These are phyloP conservation scores for Fusarium napiforme DNA, from an alignment of 2,329 filamentous ascomycete species.

Conservation along the genomic window DNA sequence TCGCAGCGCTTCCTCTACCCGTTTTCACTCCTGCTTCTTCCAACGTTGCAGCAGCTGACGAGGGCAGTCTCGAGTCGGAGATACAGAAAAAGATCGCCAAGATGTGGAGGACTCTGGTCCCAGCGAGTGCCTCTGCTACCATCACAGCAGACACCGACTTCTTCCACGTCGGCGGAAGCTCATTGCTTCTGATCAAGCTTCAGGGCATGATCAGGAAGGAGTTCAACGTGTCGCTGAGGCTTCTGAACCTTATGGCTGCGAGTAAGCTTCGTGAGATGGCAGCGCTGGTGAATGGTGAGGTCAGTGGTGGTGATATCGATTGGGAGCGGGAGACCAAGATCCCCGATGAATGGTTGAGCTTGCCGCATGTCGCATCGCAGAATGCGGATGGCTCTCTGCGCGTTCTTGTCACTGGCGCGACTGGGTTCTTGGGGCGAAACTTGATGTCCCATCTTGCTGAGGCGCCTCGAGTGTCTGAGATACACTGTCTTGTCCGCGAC, in stretches of 20 bases:
- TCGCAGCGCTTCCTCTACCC: not conserved
- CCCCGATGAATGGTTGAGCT: not conserved
- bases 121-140: not conserved
- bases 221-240: slow-evolving; percentile 46
- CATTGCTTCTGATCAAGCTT: not conserved
- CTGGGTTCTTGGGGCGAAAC: slow-evolving; percentile 29
- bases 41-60: accelerated
- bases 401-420: slow-evolving; percentile 33
- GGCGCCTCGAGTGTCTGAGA: slow-evolving; percentile 45
- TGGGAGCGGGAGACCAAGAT: slow-evolving; percentile 10
- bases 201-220: slow-evolving; percentile 5
- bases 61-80: not conserved
- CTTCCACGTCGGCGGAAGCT: slow-evolving; percentile 10
- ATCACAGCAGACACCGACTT: not conserved
- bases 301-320: not conserved
- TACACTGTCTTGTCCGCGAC: slow-evolving; percentile 57
- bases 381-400: not conserved
- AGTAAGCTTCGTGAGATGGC: slow-evolving; percentile 56
- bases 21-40: accelerated
- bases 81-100: not conserved
- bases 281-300: not conserved
- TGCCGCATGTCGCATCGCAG: not conserved
- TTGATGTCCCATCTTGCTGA: slow-evolving; percentile 52
- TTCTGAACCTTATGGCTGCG: slow-evolving; percentile 52
- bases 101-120: not conserved